Base-by-base conservation (phyloP, 2,329 filamentous ascomycete species). In the Periconia sp. region DNA sequence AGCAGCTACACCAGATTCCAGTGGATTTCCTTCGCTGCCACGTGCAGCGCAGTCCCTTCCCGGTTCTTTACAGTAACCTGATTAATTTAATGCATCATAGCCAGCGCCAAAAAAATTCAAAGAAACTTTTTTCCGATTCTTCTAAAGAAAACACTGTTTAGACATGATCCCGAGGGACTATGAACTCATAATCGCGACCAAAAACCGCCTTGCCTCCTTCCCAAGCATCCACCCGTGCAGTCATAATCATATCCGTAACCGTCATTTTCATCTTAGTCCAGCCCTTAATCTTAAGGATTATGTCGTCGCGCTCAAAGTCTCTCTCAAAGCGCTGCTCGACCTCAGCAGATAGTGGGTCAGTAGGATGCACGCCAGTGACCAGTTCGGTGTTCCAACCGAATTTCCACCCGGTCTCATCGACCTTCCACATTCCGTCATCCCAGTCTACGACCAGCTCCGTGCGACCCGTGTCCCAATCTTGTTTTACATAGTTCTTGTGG, bases 181-280 rank as follows among this genome's bases (percentile, higher is more conserved):
- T 38, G 25, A 38, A 38, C 25, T 38, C 36, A 30, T 38, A 38
- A 16, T 38, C 36, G 7, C 36, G 36, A 26, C 36, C 36, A 12
- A 38, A 38, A 7, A 38, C 25, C 7, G 36, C 36, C 9, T 38
- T 38, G 7, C 16, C 36, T 30, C 36, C 36, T 26, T 38, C 36
- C 36, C 36, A 38, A 8, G 36, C 36, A 22, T 38, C 36, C n/a
- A 38, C 26, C 11, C 36, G 36, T 10, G 36, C 36, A n/a, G 25
- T 30, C 36, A 38, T 38, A 6, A 38, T 23, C 36, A 22, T 26
- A 3, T 38, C 36, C 7, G 36, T 38, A 23, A 19, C 8, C n/a
- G 36, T 38, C 8, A 23, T 23, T 21, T 13, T 29, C 36, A 38
- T 38, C 26, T 30, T 38, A 4, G 36, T 38, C 36, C 36, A 38